Conservation (phyloP, 148 eudicot species). For the Rhododendron molle region DNA sequence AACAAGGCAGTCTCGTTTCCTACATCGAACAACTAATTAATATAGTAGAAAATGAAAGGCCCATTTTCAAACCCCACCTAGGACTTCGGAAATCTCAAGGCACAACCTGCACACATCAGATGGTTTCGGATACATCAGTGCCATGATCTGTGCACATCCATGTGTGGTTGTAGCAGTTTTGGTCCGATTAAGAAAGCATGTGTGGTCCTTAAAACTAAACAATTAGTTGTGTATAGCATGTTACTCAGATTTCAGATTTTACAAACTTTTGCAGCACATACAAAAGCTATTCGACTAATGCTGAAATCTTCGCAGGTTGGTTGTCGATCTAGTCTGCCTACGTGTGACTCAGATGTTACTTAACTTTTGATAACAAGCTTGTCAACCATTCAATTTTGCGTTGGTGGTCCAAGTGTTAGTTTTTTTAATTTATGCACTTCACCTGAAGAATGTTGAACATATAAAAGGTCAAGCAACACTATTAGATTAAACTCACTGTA, state of each 20-base stretch:
- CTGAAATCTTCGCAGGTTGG: background rate
- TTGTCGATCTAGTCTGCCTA: background rate
- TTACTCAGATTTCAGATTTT: background rate
- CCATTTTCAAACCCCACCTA: no score
- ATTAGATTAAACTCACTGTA: no score
- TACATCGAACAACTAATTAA: no score
- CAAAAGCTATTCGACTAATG: background rate
- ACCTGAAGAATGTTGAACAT: background rate
- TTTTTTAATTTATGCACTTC: background rate
- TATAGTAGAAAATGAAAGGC: no score
- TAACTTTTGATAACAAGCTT: background rate
- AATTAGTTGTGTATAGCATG: background rate
- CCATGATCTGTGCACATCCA: background rate
- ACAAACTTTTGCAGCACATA: background rate
- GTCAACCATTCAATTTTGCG: background rate
- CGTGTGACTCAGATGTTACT: background rate
- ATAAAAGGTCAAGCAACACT: background rate
- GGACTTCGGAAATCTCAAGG: no score
- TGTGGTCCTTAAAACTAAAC: background rate
- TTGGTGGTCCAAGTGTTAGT: background rate
- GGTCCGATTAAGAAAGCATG: background rate
- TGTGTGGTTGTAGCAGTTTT: no score
- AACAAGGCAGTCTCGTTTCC: no score
- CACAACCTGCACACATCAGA: no score
- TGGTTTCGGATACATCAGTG: no score